phyloP scores from a whole-genome alignment of 768 basidiomycete species.

The Hericium rajendrae region DNA sequence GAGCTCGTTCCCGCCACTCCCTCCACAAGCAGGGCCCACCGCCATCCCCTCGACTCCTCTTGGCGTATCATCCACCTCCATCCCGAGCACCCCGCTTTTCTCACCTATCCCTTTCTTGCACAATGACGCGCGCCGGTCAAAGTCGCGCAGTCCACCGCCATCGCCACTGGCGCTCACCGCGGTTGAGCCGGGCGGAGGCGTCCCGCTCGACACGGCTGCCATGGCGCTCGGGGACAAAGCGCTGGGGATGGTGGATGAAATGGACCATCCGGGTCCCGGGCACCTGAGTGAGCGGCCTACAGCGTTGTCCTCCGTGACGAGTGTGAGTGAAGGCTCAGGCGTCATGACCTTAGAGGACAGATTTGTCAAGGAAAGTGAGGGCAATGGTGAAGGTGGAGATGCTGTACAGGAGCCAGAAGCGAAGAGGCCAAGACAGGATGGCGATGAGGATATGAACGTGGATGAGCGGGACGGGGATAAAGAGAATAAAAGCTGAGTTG shows the following conservation, averaged over 20 bases:
- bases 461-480: constrained; percentile 40
- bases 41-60: constrained; percentile 26
- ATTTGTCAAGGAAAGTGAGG: constrained; percentile 44
- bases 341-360: constrained; percentile 49
- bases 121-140: constrained; percentile 70
- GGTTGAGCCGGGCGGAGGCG: constrained; percentile 23
- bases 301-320: constrained; percentile 57
- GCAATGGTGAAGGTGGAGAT: constrained; percentile 18
- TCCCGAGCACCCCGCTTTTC: constrained; percentile 73
- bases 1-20: constrained; percentile 61
- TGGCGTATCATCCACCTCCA: constrained; percentile 39
- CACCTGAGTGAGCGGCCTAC: constrained; percentile 78
- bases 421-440: constrained; percentile 12
- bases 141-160: constrained; percentile 71
- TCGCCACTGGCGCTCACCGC: constrained; percentile 52
- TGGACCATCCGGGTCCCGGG: constrained; percentile 77
- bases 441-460: constrained; percentile 4
- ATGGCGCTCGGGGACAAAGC: constrained; percentile 33
- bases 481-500: constrained; percentile 34
- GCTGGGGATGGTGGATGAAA: constrained; percentile 74
- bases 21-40: constrained; percentile 22
- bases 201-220: constrained; percentile 22
- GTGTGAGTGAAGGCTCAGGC: constrained; percentile 30
- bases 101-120: constrained; percentile 85
- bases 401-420: constrained; percentile 5